Base-by-base conservation (phyloP, 1,284 basidiomycete species). In the Rhodotorula sp. region DNA sequence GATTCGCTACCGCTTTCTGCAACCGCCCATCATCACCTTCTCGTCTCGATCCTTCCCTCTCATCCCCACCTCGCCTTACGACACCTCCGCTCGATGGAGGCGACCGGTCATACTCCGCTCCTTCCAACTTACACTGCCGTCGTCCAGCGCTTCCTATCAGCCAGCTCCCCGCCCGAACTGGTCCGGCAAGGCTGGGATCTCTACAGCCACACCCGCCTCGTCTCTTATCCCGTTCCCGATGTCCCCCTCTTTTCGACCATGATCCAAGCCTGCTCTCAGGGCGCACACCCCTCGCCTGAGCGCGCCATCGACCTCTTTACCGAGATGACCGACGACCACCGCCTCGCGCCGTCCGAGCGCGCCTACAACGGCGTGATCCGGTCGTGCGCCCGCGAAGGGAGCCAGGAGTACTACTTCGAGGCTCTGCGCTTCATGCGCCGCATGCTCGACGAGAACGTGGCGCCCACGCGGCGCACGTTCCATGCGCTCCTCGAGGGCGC, bases 181-280 rank as follows among this genome's bases (percentile, higher is more conserved):
- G 85, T 86, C 54, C 89, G 90, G 0, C 88, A 91, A 71, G 93
- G 91, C 0, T 97, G 92, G 92, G 92, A 97, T 78, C 85, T 98
- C 41, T 98, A 93, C 80, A 85, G 91, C 4, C 94, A 98, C 80
- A 97, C 97, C 92, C 91, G 97, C 64, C 91, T 97, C 66, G 90
- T 91, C 10, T 92, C 95, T 0, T 93, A 99, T 79, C 89, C 93
- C 0, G 82, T 84, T 4, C 94, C 96, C 0, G 88, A 91, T 72
- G 84, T 85, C 4, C 81, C 86, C 23, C 82, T 95, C 9, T 99
- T 95, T 81, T 87, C 89, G 0, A 81, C 88, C 42, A 97, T 99
- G 92, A 94, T 99, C 77, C 85, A 87, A 1, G 90, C 92, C 0
- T 98, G 96, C 76, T 90, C 89, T 0, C 84, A 85, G 0, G 84